These are phyloP conservation scores for Circinella umbellata DNA, from an alignment of 371 early-diverging fungal species.

Conservation along the genomic window DNA sequence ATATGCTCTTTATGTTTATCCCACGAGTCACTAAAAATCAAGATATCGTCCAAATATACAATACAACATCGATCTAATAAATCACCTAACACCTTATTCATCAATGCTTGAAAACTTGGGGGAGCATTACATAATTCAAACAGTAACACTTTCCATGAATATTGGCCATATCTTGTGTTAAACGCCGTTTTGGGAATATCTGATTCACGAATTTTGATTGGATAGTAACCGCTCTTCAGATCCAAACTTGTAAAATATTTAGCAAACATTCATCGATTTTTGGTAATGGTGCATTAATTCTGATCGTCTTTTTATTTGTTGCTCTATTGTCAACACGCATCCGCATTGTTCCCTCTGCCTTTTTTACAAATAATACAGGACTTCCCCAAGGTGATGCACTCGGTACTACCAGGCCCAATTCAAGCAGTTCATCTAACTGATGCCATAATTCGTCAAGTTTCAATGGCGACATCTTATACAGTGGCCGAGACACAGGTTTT, in stretches of 20 bases:
- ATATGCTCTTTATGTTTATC: conserved; percentile 53
- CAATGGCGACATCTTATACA: too few species aligned
- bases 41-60: conserved; percentile 63
- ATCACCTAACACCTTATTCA: too few species aligned
- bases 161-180: conserved; percentile 45
- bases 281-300: conserved; percentile 49
- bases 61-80: conserved; percentile 42
- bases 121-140: conserved; percentile 56
- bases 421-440: too few species aligned
- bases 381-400: too few species aligned
- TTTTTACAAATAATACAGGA: conserved; percentile 43
- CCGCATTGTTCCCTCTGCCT: conserved; percentile 48
- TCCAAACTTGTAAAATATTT: conserved; percentile 55
- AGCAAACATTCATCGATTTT: conserved; percentile 51
- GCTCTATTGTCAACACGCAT: conserved; percentile 42
- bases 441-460: too few species aligned
- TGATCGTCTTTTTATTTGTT: conserved; percentile 49
- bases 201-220: conserved; percentile 24
- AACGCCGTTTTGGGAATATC: conserved; percentile 39
- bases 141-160: conserved; percentile 50
- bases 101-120: too few species aligned
- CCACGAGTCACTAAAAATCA: conserved; percentile 54
- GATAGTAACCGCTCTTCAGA: conserved; percentile 45
- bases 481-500: too few species aligned
- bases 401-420: too few species aligned